These are phyloP conservation scores for Hypocreales sp. DNA, from an alignment of 2,329 filamentous ascomycete species.

Conservation along the genomic window DNA sequence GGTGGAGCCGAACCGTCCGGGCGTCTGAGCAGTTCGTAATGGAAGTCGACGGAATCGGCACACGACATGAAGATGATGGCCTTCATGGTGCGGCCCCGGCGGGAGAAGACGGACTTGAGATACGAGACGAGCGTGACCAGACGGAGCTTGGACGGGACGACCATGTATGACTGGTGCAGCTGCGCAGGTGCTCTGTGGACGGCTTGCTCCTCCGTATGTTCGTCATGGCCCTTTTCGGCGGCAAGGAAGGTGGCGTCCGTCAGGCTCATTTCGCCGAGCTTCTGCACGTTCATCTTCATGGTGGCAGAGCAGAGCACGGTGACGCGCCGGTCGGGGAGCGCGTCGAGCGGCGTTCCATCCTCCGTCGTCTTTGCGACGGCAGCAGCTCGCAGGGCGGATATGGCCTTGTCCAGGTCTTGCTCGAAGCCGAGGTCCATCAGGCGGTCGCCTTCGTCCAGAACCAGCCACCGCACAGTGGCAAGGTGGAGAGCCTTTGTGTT, in stretches of 20 bases:
- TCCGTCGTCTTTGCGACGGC: slow-evolving; percentile 41
- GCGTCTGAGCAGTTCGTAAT: slow-evolving; percentile 65
- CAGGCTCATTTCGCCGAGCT: slow-evolving; percentile 84
- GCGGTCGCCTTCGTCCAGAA: slow-evolving; percentile 93
- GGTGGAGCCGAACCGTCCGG: slow-evolving; percentile 14
- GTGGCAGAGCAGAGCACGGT: slow-evolving; percentile 93
- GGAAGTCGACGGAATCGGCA: slow-evolving; percentile 92
- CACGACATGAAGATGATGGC: slow-evolving; percentile 94
- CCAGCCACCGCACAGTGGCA: slow-evolving; percentile 79
- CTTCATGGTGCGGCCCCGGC: slow-evolving; percentile 88
- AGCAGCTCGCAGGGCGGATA: slow-evolving; percentile 59
- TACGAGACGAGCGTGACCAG: slow-evolving; percentile 76
- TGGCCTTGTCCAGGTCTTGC: slow-evolving; percentile 78
- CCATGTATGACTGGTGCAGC: slow-evolving; percentile 78
- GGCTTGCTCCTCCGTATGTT: slow-evolving; percentile 28
- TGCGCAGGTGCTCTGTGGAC: slow-evolving; percentile 75
- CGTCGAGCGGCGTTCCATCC: slow-evolving; percentile 39
- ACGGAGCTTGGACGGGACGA: slow-evolving; percentile 79
- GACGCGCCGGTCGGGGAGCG: slow-evolving; percentile 60
- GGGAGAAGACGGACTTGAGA: slow-evolving; percentile 73
- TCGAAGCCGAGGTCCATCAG: slow-evolving; percentile 98
- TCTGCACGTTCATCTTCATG: slow-evolving; percentile 94
- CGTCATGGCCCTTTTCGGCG: slow-evolving; percentile 37
- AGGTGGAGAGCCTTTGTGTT: slow-evolving; percentile 84
- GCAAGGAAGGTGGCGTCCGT: slow-evolving; percentile 84